Conservation (phyloP, 2,329 filamentous ascomycete species). For the Pezizomycotina sp. region DNA sequence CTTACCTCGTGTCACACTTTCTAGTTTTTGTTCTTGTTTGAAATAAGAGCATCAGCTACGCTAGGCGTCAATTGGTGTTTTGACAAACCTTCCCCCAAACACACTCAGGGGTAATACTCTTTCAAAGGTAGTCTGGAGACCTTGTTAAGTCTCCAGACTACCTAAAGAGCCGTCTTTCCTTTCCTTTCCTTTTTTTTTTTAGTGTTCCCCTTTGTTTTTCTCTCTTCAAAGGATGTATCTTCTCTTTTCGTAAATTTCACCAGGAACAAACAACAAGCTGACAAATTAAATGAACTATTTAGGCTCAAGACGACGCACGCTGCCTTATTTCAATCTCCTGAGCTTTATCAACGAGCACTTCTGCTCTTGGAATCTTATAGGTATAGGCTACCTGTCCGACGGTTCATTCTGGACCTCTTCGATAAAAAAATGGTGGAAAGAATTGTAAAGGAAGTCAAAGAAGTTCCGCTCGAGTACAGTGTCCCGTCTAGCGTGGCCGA, state of each 20-base stretch:
- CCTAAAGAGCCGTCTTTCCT: no score
- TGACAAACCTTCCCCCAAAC: no score
- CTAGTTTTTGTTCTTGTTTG: slow-evolving; percentile 3
- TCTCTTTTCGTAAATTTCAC: no score
- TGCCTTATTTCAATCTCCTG: slow-evolving; percentile 55
- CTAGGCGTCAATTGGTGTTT: no score
- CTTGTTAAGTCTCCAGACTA: no score
- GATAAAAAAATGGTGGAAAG: slow-evolving; percentile 73
- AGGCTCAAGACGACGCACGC: slow-evolving; percentile 61
- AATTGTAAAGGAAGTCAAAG: slow-evolving; percentile 40
- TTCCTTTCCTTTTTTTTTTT: no score
- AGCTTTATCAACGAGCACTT: slow-evolving; percentile 73
- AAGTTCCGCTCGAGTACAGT: neutral
- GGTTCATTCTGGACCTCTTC: slow-evolving; percentile 86
- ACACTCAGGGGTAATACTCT: no score
- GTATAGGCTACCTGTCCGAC: slow-evolving; percentile 69
- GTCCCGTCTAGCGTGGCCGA: neutral
- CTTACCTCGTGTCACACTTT: neutral
- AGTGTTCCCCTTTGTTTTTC: no score
- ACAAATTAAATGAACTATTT: slow-evolving; percentile 24
- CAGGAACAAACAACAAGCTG: slow-evolving; percentile 2
- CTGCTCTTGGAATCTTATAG: slow-evolving; percentile 73
- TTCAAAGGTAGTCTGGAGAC: no score
- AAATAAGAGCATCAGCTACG: no score
- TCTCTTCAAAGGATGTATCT: slow-evolving; percentile 1